A percentile compares a stretch with the other conserved stretches of the same genome.
These are phyloP conservation scores for Sphaerostilbella broomeana DNA, from an alignment of 2,329 filamentous ascomycete genomes.

Conservation along the genomic window DNA sequence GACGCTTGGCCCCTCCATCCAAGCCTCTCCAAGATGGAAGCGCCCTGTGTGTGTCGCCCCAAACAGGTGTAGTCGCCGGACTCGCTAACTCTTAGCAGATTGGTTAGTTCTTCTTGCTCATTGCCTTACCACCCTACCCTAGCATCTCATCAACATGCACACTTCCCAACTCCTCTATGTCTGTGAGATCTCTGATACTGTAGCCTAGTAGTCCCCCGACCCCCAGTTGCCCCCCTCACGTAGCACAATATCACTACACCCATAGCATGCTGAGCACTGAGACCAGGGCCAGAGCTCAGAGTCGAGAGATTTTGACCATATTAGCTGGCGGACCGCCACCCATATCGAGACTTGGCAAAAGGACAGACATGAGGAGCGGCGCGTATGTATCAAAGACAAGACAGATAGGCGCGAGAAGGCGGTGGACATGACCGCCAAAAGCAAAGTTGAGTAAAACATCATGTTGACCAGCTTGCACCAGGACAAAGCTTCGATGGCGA, in stretches of 20 bases:
- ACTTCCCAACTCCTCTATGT: slow-evolving; percentile 10
- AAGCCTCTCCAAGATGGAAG: background rate
- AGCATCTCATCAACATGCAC: too few relatives aligned
- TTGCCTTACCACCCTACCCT: slow-evolving; percentile 7
- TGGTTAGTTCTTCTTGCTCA: slow-evolving; percentile 5
- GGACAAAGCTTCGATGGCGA: background rate
- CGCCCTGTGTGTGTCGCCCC: slow-evolving; percentile 3
- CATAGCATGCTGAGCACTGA: slow-evolving; percentile 4
- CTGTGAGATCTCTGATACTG: slow-evolving; percentile 12
- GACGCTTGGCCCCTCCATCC: slow-evolving; percentile 1
- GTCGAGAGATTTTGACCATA: too few relatives aligned
- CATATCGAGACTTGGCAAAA: too few relatives aligned
- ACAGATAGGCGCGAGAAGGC: slow-evolving; percentile 8
- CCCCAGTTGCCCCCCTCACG: slow-evolving; percentile 9
- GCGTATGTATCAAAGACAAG: background rate
- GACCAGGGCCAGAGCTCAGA: too few relatives aligned
- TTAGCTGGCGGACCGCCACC: too few relatives aligned
- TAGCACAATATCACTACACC: slow-evolving; percentile 3
- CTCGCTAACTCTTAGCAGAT: slow-evolving; percentile 10
- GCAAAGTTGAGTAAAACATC: slow-evolving; percentile 11
- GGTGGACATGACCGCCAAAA: slow-evolving; percentile 7
- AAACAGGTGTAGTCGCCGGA: slow-evolving; percentile 5
- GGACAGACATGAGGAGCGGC: too few relatives aligned
- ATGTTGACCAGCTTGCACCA: background rate
- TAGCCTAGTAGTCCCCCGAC: slow-evolving; percentile 12